Evolutionary conservation across 371 early-diverging fungal genomes (phyloP).

Genomic region (Mucor ambiguus): DNA sequence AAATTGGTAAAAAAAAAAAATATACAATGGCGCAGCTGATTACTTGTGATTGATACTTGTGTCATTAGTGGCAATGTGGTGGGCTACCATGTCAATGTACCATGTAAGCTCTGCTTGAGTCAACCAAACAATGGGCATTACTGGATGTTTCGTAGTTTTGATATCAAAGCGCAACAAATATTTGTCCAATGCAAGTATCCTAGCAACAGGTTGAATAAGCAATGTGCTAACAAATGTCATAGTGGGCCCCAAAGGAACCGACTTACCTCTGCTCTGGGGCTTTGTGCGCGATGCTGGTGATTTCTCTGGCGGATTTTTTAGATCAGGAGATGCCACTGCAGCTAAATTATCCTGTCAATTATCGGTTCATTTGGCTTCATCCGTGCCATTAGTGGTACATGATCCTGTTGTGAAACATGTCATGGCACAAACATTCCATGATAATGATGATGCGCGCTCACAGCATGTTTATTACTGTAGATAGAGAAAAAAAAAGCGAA

Average conservation of each 20-base stretch:
- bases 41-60: no score
- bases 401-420: constrained; percentile 21
- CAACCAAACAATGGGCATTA: constrained; percentile 46
- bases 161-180: constrained; percentile 27
- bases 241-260: constrained; percentile 24
- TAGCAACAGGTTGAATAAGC: no score
- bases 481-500: no score
- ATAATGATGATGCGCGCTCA: constrained; percentile 1
- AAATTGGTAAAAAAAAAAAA: constrained; percentile 30
- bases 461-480: constrained; percentile 3
- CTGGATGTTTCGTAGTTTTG: constrained; percentile 49
- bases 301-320: constrained; percentile 26
- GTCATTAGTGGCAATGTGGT: constrained; percentile 41
- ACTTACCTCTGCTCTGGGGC: constrained; percentile 45
- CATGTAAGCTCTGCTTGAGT: constrained; percentile 41
- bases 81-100: constrained; percentile 49
- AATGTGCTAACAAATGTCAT: no score
- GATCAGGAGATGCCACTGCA: constrained; percentile 30
- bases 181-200: constrained; percentile 30
- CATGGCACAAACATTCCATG: constrained; percentile 14
- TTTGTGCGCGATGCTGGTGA: constrained; percentile 41
- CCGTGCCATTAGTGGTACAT: constrained; percentile 26
- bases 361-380: constrained; percentile 32
- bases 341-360: constrained; percentile 39
- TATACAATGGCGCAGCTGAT: no score